Evolutionary conservation across 805 yeast genomes (phyloP).

Genomic region (Hyphopichia homilentoma): DNA sequence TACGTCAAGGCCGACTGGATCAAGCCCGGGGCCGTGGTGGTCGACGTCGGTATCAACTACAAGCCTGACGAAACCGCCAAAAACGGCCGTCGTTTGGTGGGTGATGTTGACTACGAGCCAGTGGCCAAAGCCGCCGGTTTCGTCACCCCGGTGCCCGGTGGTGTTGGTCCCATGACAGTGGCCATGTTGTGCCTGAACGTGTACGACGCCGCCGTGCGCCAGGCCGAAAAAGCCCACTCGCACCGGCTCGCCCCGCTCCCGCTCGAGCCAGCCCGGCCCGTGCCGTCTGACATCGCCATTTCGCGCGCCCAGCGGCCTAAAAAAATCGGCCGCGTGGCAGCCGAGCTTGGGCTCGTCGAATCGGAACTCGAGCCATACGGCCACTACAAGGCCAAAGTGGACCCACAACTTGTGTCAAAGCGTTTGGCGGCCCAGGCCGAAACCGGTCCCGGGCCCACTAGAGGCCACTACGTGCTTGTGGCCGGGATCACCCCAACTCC

Average conservation of each 20-base stretch:
- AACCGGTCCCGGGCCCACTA: constrained; percentile 51
- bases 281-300: constrained; percentile 88
- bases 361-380: constrained; percentile 87
- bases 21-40: constrained; percentile 77
- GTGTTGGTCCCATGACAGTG: constrained; percentile 99
- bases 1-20: constrained; percentile 86
- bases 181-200: constrained; percentile 91
- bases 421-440: constrained; percentile 63
- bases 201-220: constrained; percentile 68
- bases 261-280: constrained; percentile 52
- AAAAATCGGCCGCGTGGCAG: constrained; percentile 68
- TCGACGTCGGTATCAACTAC: constrained; percentile 95
- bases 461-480: constrained; percentile 87
- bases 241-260: constrained; percentile 54
- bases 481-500: constrained; percentile 99
- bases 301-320: constrained; percentile 89
- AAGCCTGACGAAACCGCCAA: constrained; percentile 70
- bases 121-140: constrained; percentile 61
- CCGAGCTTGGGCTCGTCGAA: constrained; percentile 74
- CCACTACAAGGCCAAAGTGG: constrained; percentile 83
- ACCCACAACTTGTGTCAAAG: constrained; percentile 34
- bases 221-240: constrained; percentile 44
- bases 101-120: constrained; percentile 83
- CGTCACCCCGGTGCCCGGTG: constrained; percentile 97
- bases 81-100: constrained; percentile 83